A percentile compares a stretch with the other conserved stretches of the same genome.
These are phyloP conservation scores for Talaromyces marneffei DNA, from an alignment of 2,329 filamentous ascomycete species.

Conservation along the genomic window DNA sequence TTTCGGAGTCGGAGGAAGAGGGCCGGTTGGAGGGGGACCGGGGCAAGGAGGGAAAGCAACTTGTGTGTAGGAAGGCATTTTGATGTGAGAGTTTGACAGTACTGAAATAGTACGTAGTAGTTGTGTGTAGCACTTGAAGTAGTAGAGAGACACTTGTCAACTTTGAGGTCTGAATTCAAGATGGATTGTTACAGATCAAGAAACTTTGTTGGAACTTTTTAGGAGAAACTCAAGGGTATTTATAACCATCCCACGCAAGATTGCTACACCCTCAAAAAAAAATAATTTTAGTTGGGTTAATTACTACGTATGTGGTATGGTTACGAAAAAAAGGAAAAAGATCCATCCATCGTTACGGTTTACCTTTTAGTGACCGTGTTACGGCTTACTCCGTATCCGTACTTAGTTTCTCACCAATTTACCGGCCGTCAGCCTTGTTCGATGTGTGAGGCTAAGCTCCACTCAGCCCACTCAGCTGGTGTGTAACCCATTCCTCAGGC, in stretches of 20 bases:
- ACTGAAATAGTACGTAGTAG: neutral
- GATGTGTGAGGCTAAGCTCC: constrained; percentile 1
- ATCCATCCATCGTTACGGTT: neutral
- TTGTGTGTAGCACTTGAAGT: neutral
- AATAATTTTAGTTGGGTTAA: neutral
- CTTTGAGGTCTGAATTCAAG: neutral
- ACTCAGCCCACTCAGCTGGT: constrained; percentile 5
- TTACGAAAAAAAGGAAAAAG: neutral
- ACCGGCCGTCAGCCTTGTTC: constrained; percentile 7
- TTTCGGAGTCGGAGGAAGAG: constrained; percentile 16
- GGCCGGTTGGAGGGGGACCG: constrained; percentile 14
- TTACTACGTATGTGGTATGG: constrained; percentile 1
- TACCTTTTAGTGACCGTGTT: neutral
- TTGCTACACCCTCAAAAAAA: neutral
- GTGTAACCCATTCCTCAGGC: constrained; percentile 1
- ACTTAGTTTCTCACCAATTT: neutral
- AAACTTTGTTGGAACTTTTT: neutral
- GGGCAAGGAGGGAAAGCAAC: constrained; percentile 14
- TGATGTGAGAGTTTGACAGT: neutral
- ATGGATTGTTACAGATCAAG: neutral
- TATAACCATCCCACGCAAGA: neutral
- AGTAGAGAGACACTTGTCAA: neutral
- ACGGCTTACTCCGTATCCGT: constrained; percentile 1
- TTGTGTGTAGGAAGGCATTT: constrained; percentile 14
- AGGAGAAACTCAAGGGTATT: constrained; percentile 5